Evolutionary conservation across 1,284 basidiomycete genomes (phyloP).

Genomic region (Puccinia horiana): DNA sequence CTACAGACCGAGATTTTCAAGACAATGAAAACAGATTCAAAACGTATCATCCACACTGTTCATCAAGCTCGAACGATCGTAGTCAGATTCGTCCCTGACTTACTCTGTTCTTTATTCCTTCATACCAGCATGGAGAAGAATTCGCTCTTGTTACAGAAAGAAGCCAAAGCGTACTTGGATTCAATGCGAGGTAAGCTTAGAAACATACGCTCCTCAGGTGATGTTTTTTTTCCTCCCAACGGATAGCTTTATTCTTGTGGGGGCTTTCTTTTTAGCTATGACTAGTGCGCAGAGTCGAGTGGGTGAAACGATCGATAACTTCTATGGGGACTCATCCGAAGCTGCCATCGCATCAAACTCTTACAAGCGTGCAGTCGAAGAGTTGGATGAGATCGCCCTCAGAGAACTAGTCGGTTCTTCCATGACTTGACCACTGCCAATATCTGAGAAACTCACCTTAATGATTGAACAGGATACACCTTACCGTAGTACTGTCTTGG

Average conservation of each 20-base stretch:
- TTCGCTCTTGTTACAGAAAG: constrained; percentile 85
- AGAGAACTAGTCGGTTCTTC: constrained; percentile 74
- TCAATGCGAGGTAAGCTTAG: constrained; percentile 73
- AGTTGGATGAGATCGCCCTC: constrained; percentile 80
- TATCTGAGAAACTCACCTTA: constrained; percentile 32
- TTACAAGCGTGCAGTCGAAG: constrained; percentile 92
- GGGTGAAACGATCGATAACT: constrained; percentile 88
- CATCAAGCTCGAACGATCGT: constrained; percentile 6
- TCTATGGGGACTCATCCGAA: constrained; percentile 75
- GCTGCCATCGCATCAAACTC: constrained; percentile 96
- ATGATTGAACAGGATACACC: constrained; percentile 72
- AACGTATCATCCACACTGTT: constrained; percentile 63
- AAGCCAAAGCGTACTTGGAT: constrained; percentile 91
- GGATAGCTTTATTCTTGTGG: neutral
- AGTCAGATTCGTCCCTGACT: neutral
- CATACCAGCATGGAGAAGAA: constrained; percentile 83
- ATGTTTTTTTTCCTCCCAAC: neutral
- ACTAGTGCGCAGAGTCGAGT: constrained; percentile 87
- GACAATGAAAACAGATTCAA: constrained; percentile 89
- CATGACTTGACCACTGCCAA: neutral
- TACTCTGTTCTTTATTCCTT: constrained; percentile 27
- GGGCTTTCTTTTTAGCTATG: constrained; percentile 70
- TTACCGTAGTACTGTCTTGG: constrained; percentile 89
- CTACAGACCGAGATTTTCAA: constrained; percentile 87
- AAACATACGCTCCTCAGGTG: neutral